phyloP scores from a whole-genome alignment of 2,329 filamentous ascomycete species.

The Fusarium napiforme region DNA sequence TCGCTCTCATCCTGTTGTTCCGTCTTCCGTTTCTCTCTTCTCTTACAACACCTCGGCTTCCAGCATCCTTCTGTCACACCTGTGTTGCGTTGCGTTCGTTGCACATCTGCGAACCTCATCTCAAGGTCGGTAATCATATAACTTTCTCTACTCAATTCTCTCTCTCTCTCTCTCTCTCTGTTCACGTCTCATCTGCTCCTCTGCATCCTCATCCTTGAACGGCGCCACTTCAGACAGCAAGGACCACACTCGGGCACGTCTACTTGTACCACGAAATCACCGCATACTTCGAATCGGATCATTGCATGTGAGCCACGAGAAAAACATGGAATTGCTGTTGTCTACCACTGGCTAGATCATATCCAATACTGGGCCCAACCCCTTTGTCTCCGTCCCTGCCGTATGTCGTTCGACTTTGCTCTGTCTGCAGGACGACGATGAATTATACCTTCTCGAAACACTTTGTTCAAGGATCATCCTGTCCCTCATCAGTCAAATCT shows the following conservation, averaged over 20 bases:
- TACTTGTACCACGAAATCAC: slow-evolving; percentile 1
- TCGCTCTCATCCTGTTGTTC: slow-evolving; percentile 13
- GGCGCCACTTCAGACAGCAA: slow-evolving; percentile 7
- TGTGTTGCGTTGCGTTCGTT: slow-evolving; percentile 18
- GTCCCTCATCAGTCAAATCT: slow-evolving; percentile 17
- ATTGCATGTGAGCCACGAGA: not conserved
- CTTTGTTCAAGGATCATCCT: slow-evolving; percentile 13
- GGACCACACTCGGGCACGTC: slow-evolving; percentile 15
- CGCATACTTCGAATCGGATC: slow-evolving; percentile 1
- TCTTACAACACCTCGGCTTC: slow-evolving; percentile 3
- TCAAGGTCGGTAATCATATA: slow-evolving; percentile 11
- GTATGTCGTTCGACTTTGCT: slow-evolving; percentile 30
- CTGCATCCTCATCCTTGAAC: slow-evolving; percentile 8
- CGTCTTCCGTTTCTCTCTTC: slow-evolving; percentile 2
- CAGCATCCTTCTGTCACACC: slow-evolving; percentile 28
- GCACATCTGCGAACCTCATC: slow-evolving; percentile 3
- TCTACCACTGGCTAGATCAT: not conserved
- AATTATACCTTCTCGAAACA: slow-evolving; percentile 20
- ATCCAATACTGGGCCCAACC: slow-evolving; percentile 7
- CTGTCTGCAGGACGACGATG: slow-evolving; percentile 18
- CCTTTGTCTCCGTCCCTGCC: slow-evolving; percentile 10
- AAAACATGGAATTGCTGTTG: not conserved
- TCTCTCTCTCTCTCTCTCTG: not conserved
- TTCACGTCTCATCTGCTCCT: not conserved
- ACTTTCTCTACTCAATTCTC: not conserved